Evolutionary conservation across 1,284 basidiomycete species (phyloP).

Genomic region (Trichosporon ovoides): DNA sequence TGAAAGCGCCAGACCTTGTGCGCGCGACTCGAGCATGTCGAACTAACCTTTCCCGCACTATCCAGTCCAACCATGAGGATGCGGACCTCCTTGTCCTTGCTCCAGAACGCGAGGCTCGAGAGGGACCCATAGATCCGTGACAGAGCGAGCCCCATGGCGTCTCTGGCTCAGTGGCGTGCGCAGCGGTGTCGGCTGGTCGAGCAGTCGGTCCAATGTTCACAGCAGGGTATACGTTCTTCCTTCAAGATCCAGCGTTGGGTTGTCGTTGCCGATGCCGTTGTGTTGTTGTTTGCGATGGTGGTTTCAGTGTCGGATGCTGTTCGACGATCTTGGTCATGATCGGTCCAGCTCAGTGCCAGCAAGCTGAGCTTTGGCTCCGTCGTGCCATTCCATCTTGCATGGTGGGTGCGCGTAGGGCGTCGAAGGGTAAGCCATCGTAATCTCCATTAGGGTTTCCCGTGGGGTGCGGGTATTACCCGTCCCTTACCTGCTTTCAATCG

Average conservation of each 20-base stretch:
- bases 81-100: conserved; percentile 86
- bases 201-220: too few species aligned
- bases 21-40: too few species aligned
- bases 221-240: too few species aligned
- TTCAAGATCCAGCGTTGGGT: too few species aligned
- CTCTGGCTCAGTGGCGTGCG: too few species aligned
- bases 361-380: not conserved
- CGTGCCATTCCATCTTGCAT: not conserved
- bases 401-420: too few species aligned
- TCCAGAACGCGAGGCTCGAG: conserved; percentile 75
- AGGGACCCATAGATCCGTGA: conserved; percentile 74
- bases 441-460: not conserved
- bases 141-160: conserved; percentile 70
- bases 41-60: conserved; percentile 67
- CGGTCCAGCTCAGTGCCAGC: too few species aligned
- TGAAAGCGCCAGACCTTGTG: too few species aligned
- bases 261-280: too few species aligned
- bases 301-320: too few species aligned
- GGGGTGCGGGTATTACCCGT: not conserved
- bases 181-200: too few species aligned
- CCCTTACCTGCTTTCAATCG: not conserved
- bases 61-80: conserved; percentile 91
- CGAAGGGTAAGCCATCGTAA: not conserved
- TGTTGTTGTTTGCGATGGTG: too few species aligned
- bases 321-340: not conserved